Evolutionary conservation across 1,139 yeast species (phyloP).

Genomic region (Candida pseudocylindracea): DNA sequence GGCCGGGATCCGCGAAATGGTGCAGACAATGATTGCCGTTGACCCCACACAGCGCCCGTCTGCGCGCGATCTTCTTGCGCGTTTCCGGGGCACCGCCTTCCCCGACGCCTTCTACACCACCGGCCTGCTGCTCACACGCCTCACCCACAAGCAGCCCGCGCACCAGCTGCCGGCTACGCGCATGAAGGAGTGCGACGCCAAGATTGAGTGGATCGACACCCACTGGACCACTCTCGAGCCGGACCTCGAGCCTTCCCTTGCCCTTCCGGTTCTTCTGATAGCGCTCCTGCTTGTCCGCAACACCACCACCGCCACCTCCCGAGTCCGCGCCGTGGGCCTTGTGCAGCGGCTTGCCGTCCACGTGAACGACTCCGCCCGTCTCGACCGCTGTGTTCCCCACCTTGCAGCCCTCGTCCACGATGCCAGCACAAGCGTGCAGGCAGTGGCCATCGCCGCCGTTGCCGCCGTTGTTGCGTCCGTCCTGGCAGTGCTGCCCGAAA

Average conservation of each 20-base stretch:
- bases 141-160: too few relatives aligned
- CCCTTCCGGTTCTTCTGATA: conserved; percentile 39
- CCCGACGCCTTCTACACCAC: conserved; percentile 45
- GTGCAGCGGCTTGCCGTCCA: conserved; percentile 58
- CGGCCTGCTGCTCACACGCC: not conserved
- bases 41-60: conserved; percentile 38
- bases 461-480: conserved; percentile 45
- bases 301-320: conserved; percentile 35
- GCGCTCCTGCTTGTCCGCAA: conserved; percentile 47
- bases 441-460: conserved; percentile 28
- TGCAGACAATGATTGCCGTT: conserved; percentile 36
- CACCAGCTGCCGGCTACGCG: conserved; percentile 18
- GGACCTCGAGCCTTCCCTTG: conserved; percentile 13
- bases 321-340: conserved; percentile 55
- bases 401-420: conserved; percentile 26
- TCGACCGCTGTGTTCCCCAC: conserved; percentile 74
- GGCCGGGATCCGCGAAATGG: conserved; percentile 37
- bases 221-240: conserved; percentile 5
- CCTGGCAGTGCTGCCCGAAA: conserved; percentile 50
- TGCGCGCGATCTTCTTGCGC: conserved; percentile 28
- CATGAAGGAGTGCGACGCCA: conserved; percentile 29
- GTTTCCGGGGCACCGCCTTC: conserved; percentile 29
- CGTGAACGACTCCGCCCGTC: conserved; percentile 59
- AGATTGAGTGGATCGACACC: conserved; percentile 22
- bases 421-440: conserved; percentile 2